phyloP scores from a whole-genome alignment of 2,329 filamentous ascomycete species.

The Ophiostoma tasmaniense region DNA sequence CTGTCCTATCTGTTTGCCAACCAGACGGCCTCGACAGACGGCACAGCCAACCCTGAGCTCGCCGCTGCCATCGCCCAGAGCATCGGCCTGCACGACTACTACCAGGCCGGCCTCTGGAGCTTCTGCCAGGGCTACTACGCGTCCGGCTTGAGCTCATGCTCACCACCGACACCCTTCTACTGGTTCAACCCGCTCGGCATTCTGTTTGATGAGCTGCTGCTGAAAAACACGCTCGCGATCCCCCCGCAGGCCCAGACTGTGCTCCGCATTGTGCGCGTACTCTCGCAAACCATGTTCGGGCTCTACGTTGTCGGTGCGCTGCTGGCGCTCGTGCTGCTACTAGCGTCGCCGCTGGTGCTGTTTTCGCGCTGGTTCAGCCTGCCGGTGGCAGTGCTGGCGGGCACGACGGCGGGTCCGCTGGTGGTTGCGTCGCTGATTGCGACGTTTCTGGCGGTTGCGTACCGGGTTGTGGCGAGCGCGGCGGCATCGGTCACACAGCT shows the following conservation, averaged over 20 bases:
- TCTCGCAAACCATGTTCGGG: slow-evolving; percentile 80
- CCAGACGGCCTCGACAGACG: slow-evolving; percentile 36
- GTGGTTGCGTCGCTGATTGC: slow-evolving; percentile 65
- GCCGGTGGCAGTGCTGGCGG: slow-evolving; percentile 58
- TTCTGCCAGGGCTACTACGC: slow-evolving; percentile 75
- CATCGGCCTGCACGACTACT: slow-evolving; percentile 86
- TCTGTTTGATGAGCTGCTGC: slow-evolving; percentile 67
- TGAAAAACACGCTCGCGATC: slow-evolving; percentile 74
- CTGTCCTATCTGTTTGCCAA: slow-evolving; percentile 63
- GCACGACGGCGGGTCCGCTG: slow-evolving; percentile 56
- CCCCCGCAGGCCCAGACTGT: slow-evolving; percentile 65
- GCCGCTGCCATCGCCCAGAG: slow-evolving; percentile 83
- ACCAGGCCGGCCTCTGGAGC: slow-evolving; percentile 84
- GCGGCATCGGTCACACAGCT: slow-evolving; percentile 62
- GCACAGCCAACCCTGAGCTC: slow-evolving; percentile 61
- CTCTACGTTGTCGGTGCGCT: slow-evolving; percentile 68
- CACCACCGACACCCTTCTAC: slow-evolving; percentile 59
- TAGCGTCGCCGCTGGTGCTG: slow-evolving; percentile 51
- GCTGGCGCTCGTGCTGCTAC: slow-evolving; percentile 64
- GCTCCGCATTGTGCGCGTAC: slow-evolving; percentile 63
- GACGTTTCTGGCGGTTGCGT: slow-evolving; percentile 76
- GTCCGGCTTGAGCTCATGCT: slow-evolving; percentile 67
- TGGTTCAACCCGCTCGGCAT: slow-evolving; percentile 90
- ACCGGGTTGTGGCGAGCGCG: slow-evolving; percentile 69
- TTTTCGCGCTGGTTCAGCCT: slow-evolving; percentile 53